A percentile compares a stretch with the other conserved stretches of the same genome.
Evolutionary conservation across 2,329 filamentous ascomycete species (phyloP).

Genomic region (Colletotrichum echinochloae): DNA sequence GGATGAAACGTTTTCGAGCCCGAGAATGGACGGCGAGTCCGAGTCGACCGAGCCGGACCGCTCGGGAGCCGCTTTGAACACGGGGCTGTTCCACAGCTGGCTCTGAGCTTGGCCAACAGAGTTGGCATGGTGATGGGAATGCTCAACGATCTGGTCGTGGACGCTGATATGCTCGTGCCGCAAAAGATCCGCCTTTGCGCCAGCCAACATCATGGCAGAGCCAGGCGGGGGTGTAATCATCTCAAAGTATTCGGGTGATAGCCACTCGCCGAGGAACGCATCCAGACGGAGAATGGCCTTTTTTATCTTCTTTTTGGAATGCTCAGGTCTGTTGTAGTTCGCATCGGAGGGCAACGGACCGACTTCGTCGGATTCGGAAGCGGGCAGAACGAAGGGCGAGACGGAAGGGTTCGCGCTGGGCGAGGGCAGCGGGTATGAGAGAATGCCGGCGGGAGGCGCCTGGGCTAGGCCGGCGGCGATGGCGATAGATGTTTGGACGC

Average conservation of each 20-base stretch:
- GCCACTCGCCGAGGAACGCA: slow-evolving; percentile 95
- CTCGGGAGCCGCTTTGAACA: slow-evolving; percentile 36
- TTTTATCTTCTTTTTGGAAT: slow-evolving; percentile 50
- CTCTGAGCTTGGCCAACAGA: slow-evolving; percentile 39
- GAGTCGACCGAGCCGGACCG: slow-evolving; percentile 40
- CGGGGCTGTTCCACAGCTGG: slow-evolving; percentile 54
- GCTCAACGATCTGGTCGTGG: slow-evolving; percentile 46
- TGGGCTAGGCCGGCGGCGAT: slow-evolving; percentile 88
- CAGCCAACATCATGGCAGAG: slow-evolving; percentile 87
- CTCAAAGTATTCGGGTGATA: slow-evolving; percentile 93
- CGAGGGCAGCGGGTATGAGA: slow-evolving; percentile 49
- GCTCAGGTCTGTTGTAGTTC: slow-evolving; percentile 22
- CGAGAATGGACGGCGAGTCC: slow-evolving; percentile 35
- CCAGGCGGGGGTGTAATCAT: slow-evolving; percentile 89
- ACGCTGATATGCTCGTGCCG: slow-evolving; percentile 76
- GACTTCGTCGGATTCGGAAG: slow-evolving; percentile 30
- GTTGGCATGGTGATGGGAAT: slow-evolving; percentile 37
- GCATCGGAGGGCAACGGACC: slow-evolving; percentile 35
- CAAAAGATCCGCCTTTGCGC: slow-evolving; percentile 88
- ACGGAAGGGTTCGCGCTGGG: slow-evolving; percentile 41
- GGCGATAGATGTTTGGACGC: slow-evolving; percentile 90
- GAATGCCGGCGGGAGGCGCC: slow-evolving; percentile 54
- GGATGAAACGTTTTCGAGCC: slow-evolving; percentile 47
- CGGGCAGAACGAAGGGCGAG: slow-evolving; percentile 34
- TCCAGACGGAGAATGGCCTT: slow-evolving; percentile 83